Evolutionary conservation across 1,284 basidiomycete genomes (phyloP), one percentile per base, ranked within the genome.

Genomic region (Retiboletus flavoniger): DNA sequence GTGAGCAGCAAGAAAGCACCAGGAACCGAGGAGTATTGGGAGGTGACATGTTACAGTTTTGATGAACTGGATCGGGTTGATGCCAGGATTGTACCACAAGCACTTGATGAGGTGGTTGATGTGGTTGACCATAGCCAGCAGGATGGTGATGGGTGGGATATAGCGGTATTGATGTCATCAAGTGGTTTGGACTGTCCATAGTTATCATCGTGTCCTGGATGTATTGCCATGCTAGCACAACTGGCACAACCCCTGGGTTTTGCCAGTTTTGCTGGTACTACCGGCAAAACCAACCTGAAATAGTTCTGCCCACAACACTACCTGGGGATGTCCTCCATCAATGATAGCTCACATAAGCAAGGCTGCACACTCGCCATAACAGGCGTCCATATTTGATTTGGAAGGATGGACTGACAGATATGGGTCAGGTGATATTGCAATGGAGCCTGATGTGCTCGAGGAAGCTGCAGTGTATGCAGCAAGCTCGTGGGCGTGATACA

Each of bases 401-500:
- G 72, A 73, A 11, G 62, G 61, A 82, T 89, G 91, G 3, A 92
- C 89, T 1, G 88, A 87, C 1, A 87, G 83, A 13, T 73, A 63
- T 3, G 71, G 56, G 29, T 85, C 84, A 0, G 81, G 78, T 0
- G 87, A 85, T 55, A 88, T 82, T 1, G 73, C 70, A 10, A 70
- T 54, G n/a, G 59, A 54, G 14, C 14, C 17, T 3, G 53, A 24
- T 29, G 48, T 16, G 29, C 24, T 26, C 21, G 71, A 60, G 24
- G 49, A 45, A 28, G 51, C 13, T 10, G 60, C 48, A 39, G 74
- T 73, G 62, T 84, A 76, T 2, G 82, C 79, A 17, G 75, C 75
- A 43, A 84, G 67, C 69, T 98, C 96, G 52, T 88, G 80, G 2
- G 85, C 81, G 63, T 95, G 91, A 71, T 98, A 98, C 2, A 95